Conservation (phyloP, 2,329 filamentous ascomycete species). For the Fusarium sp. region DNA sequence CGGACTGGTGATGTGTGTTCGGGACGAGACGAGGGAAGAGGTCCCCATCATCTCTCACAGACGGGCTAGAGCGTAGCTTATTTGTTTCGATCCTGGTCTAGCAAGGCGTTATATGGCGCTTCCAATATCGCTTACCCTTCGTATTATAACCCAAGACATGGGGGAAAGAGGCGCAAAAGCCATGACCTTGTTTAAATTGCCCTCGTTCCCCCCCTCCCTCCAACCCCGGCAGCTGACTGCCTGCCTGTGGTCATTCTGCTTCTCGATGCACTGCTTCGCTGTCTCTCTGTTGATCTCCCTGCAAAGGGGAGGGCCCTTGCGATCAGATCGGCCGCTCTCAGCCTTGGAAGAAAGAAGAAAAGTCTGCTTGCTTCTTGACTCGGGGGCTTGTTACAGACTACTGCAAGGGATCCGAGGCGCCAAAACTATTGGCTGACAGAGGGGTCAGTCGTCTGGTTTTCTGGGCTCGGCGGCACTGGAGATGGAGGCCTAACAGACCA, state of each 20-base stretch:
- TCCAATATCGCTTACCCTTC: slow-evolving; percentile 30
- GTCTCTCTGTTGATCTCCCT: neutral
- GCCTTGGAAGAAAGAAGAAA: neutral
- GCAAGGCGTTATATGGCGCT: slow-evolving; percentile 20
- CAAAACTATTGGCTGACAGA: neutral
- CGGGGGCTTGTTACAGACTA: neutral
- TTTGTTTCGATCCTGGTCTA: slow-evolving; percentile 10
- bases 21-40: neutral
- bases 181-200: slow-evolving; percentile 1
- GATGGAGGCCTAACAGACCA: neutral
- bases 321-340: neutral
- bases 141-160: slow-evolving; percentile 26
- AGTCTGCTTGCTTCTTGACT: slow-evolving; percentile 1
- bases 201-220: slow-evolving; percentile 7
- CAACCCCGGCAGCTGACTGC: neutral
- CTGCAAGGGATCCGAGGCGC: slow-evolving; percentile 1
- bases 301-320: neutral
- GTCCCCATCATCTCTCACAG: neutral
- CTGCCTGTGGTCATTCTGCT: neutral
- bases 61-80: neutral
- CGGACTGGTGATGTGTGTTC: slow-evolving; percentile 1
- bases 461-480: neutral
- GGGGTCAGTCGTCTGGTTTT: neutral
- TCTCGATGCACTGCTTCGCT: neutral
- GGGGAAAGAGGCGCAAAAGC: slow-evolving; percentile 3